Evolutionary conservation across 176 grass and related monocot species (phyloP).

Genomic region (Otatea glauca): DNA sequence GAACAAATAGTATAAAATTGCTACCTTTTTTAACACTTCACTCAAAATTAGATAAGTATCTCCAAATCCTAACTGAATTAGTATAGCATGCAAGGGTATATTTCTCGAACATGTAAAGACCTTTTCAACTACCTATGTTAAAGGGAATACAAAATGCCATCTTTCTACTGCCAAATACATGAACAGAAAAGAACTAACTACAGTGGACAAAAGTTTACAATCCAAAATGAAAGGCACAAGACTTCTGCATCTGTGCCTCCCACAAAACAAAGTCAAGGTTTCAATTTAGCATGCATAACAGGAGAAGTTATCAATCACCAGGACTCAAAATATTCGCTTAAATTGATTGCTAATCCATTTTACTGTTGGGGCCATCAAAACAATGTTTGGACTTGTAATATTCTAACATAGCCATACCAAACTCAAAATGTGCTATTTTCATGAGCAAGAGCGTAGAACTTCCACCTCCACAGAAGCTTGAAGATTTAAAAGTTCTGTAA

Average conservation of each 20-base stretch:
- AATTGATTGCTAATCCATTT: too few relatives aligned
- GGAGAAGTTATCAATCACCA: not conserved
- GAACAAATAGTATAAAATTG: not conserved
- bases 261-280: not conserved
- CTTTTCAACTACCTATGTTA: not conserved
- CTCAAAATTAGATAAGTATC: not conserved
- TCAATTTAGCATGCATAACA: not conserved
- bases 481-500: not conserved
- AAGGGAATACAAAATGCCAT: not conserved
- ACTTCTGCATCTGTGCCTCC: not conserved
- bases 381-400: too few relatives aligned
- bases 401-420: not conserved
- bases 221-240: not conserved
- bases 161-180: constrained; percentile 10
- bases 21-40: not conserved
- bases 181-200: not conserved
- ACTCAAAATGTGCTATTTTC: constrained; percentile 25
- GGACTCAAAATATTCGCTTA: not conserved
- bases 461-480: not conserved
- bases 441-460: not conserved
- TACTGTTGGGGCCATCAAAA: too few relatives aligned
- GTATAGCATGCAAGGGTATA: not conserved
- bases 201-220: not conserved
- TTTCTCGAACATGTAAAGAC: not conserved
- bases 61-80: not conserved